Evolutionary conservation across 2,329 filamentous ascomycete genomes (phyloP).

Genomic region (Penicillium sp.): DNA sequence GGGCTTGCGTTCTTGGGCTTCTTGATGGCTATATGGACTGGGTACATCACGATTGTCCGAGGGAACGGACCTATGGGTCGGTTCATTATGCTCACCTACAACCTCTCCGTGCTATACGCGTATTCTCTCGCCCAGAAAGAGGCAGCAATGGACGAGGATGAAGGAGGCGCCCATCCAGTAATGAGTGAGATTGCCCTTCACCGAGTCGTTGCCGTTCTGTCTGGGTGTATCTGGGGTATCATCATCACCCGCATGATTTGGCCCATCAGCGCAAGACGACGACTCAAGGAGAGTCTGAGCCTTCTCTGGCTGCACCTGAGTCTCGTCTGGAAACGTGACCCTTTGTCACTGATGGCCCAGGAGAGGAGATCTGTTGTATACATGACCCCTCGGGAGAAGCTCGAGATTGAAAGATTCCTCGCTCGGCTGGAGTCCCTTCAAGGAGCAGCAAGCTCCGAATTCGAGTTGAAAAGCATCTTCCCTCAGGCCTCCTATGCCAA

Average conservation of each 20-base stretch:
- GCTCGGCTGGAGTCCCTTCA: conserved; percentile 74
- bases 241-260: conserved; percentile 86
- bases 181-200: conserved; percentile 88
- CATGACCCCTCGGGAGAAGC: conserved; percentile 85
- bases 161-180: conserved; percentile 78
- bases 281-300: conserved; percentile 85
- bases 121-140: conserved; percentile 84
- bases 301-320: conserved; percentile 94
- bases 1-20: conserved; percentile 80
- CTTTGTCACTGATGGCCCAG: conserved; percentile 71
- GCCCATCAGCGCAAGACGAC: conserved; percentile 86
- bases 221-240: conserved; percentile 89
- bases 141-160: conserved; percentile 72
- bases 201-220: conserved; percentile 80
- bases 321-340: conserved; percentile 93
- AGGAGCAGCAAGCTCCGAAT: conserved; percentile 75
- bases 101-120: conserved; percentile 89
- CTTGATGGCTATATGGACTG: conserved; percentile 77
- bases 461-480: conserved; percentile 86
- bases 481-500: conserved; percentile 71
- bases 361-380: conserved; percentile 65
- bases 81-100: conserved; percentile 94
- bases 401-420: conserved; percentile 78
- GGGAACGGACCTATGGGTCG: conserved; percentile 87
- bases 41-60: conserved; percentile 83